Percentiles rank a stretch among this genome's conserved stretches.
phyloP scores from a whole-genome alignment of 345 rosid genomes.

The Citrus sinensis region DNA sequence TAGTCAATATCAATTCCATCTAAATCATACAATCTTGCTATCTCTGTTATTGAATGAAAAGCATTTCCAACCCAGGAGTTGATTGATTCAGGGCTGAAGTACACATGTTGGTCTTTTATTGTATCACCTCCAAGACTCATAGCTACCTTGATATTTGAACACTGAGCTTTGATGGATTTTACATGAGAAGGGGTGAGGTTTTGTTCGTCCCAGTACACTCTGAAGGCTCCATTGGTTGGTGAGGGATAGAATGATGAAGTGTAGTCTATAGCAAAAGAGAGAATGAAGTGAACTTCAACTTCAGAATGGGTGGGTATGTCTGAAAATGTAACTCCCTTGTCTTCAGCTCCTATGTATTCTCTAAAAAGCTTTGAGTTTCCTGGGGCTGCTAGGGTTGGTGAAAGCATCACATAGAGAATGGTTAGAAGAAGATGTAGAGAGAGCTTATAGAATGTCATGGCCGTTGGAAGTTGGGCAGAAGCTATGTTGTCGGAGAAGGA shows the following conservation, averaged over 20 bases:
- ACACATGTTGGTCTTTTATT: not conserved
- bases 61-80: slow-evolving; percentile 53
- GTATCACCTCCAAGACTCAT: slow-evolving; percentile 60
- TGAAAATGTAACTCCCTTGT: slow-evolving; percentile 31
- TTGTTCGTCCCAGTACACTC: slow-evolving; percentile 35
- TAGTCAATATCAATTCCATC: slow-evolving; percentile 60
- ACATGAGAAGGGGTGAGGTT: slow-evolving; percentile 35
- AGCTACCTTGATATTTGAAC: slow-evolving; percentile 46
- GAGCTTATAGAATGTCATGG: slow-evolving; percentile 25
- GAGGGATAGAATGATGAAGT: slow-evolving; percentile 29
- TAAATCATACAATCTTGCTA: slow-evolving; percentile 28
- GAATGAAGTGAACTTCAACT: slow-evolving; percentile 44
- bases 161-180: slow-evolving; percentile 35
- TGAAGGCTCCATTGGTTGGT: slow-evolving; percentile 49
- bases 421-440: slow-evolving; percentile 13
- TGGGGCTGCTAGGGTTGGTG: slow-evolving; percentile 25
- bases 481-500: not conserved
- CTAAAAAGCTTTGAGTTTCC: slow-evolving; percentile 50
- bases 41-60: slow-evolving; percentile 34
- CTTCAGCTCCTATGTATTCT: slow-evolving; percentile 61
- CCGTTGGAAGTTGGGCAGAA: not conserved
- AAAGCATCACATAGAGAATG: slow-evolving; percentile 10
- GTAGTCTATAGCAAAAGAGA: slow-evolving; percentile 54
- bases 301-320: slow-evolving; percentile 41
- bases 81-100: slow-evolving; percentile 37